Conservation (phyloP, 2,329 filamentous ascomycete species). For the Stachybotrys elegans region DNA sequence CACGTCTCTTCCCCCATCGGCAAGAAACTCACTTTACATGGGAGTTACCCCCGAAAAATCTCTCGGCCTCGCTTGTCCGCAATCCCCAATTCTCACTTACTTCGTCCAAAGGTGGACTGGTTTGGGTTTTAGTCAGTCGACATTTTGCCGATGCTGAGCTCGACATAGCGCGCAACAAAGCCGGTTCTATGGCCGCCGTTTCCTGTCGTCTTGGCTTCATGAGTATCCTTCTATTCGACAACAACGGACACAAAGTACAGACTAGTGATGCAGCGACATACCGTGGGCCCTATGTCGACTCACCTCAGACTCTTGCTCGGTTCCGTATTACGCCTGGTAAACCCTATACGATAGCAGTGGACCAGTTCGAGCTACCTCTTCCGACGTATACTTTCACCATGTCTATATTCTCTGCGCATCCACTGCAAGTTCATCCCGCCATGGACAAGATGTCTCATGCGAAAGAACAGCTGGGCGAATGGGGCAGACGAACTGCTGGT, state of each 20-base stretch:
- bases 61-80: constrained; percentile 52
- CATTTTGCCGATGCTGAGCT: constrained; percentile 73
- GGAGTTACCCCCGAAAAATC: constrained; percentile 51
- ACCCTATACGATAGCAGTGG: constrained; percentile 59
- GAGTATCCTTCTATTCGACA: constrained; percentile 76
- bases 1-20: constrained; percentile 70
- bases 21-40: constrained; percentile 90
- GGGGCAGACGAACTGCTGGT: constrained; percentile 76
- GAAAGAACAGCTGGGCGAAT: constrained; percentile 57
- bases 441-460: constrained; percentile 53
- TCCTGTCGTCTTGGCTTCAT: constrained; percentile 71
- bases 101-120: constrained; percentile 51
- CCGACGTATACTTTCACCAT: constrained; percentile 80
- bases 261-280: constrained; percentile 67
- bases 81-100: constrained; percentile 70
- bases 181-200: constrained; percentile 35
- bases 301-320: constrained; percentile 82
- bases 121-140: constrained; percentile 82
- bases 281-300: constrained; percentile 85
- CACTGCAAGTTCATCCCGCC: constrained; percentile 59
- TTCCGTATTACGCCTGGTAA: constrained; percentile 41
- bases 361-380: constrained; percentile 72
- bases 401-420: constrained; percentile 68
- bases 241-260: constrained; percentile 65
- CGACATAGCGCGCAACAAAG: constrained; percentile 44